Conservation (phyloP, 257 asterid species). For the Nicotiana tomentosiformis region DNA sequence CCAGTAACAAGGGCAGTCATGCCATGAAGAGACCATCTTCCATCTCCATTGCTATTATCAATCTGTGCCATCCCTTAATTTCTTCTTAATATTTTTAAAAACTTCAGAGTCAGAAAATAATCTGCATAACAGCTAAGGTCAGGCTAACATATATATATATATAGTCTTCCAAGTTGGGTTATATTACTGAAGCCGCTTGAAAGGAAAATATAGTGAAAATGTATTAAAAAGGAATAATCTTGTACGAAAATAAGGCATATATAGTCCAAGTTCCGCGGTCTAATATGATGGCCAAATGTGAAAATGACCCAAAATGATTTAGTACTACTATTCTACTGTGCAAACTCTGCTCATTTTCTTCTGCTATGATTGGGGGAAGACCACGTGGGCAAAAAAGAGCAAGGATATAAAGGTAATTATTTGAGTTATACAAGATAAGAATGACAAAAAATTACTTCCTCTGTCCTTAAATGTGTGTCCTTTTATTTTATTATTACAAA, state of each 20-base stretch:
- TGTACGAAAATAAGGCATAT: not conserved
- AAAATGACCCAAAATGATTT: no score
- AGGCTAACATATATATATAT: no score
- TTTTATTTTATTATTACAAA: no score
- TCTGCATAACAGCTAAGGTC: not conserved
- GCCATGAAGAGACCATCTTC: conserved; percentile 53
- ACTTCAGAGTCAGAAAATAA: not conserved
- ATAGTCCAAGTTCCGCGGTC: not conserved
- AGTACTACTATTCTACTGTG: not conserved
- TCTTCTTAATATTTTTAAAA: not conserved
- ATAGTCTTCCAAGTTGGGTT: not conserved
- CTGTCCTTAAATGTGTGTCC: no score
- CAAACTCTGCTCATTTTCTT: no score
- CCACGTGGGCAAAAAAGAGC: no score
- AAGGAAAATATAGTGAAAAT: not conserved
- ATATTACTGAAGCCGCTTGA: not conserved
- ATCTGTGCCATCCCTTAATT: not conserved
- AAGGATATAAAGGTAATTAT: no score
- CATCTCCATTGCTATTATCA: not conserved
- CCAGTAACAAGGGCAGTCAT: conserved; percentile 61
- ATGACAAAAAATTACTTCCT: no score
- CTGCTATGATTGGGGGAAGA: no score
- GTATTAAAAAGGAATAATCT: not conserved
- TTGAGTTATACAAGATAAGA: no score
- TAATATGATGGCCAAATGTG: not conserved